phyloP scores from a whole-genome alignment of 306 rosid genomes.

The Quercus engelmannii region DNA sequence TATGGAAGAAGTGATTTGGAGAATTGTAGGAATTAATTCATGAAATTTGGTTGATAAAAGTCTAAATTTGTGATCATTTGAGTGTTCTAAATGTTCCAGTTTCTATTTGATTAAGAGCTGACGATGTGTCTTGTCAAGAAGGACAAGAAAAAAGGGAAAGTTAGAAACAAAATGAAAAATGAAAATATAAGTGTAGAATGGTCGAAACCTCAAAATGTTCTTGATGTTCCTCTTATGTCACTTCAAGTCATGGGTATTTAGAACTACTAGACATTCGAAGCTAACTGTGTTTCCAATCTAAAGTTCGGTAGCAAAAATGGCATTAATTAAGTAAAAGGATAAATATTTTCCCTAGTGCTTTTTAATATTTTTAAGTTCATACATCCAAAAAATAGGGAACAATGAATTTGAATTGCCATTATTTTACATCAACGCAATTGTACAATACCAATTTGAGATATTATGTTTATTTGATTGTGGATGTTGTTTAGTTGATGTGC shows the following conservation, averaged over 20 bases:
- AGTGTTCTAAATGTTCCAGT: neutral
- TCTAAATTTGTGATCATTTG: too few relatives aligned
- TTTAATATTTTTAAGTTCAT: neutral
- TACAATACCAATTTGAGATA: neutral
- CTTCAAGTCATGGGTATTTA: neutral
- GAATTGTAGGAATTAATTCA: too few relatives aligned
- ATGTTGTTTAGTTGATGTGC: slow-evolving; percentile 59
- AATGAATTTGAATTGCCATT: neutral
- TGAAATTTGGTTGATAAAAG: too few relatives aligned
- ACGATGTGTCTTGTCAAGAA: neutral
- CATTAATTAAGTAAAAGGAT: too few relatives aligned
- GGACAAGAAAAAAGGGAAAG: neutral
- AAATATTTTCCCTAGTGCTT: too few relatives aligned
- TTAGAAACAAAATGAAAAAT: neutral
- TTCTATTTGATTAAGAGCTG: neutral
- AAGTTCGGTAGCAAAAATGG: too few relatives aligned
- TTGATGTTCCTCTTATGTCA: neutral
- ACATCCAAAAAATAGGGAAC: neutral
- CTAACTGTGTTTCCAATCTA: neutral
- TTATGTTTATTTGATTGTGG: slow-evolving; percentile 14
- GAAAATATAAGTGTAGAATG: neutral
- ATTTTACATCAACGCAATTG: neutral
- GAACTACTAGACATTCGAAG: neutral
- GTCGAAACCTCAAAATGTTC: neutral
- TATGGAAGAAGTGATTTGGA: neutral